Percentiles rank a stretch among this genome's conserved stretches.
Conservation (phyloP, 2,329 filamentous ascomycete species). For the Geosmithia putterillii region DNA sequence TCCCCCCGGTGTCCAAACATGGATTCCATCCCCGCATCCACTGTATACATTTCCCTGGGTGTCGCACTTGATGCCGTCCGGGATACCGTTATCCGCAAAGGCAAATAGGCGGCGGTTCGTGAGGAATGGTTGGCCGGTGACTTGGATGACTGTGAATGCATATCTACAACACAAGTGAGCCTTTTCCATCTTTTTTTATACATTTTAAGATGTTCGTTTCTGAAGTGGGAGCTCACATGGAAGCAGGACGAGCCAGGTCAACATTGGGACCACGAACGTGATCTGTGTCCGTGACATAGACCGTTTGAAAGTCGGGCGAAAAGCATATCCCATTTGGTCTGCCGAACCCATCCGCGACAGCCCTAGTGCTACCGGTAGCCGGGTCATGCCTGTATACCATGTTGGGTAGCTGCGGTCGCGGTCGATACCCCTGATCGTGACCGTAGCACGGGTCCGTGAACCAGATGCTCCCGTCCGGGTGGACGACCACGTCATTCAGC, state of each 20-base stretch:
- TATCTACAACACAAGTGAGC: conserved; percentile 20
- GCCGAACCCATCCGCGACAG: conserved; percentile 44
- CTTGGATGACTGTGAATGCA: conserved; percentile 28
- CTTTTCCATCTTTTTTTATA: no score
- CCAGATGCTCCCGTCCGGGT: conserved; percentile 45
- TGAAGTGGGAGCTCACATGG: not conserved
- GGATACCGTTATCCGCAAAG: conserved; percentile 7
- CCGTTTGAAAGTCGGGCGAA: conserved; percentile 34
- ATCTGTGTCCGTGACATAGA: conserved; percentile 45
- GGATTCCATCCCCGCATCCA: conserved; percentile 34
- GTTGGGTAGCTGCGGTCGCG: conserved; percentile 35
- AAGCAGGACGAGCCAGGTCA: not conserved
- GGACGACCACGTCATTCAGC: conserved; percentile 42
- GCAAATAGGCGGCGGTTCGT: conserved; percentile 4
- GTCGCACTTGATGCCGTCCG: conserved; percentile 39
- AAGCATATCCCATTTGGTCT: conserved; percentile 41
- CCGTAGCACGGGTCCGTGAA: conserved; percentile 53
- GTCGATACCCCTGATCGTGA: conserved; percentile 44
- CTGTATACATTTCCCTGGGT: conserved; percentile 41
- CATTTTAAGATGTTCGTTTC: conserved; percentile 6
- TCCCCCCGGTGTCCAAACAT: conserved; percentile 33
- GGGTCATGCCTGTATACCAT: conserved; percentile 47
- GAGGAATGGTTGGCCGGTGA: conserved; percentile 12
- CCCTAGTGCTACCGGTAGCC: conserved; percentile 33
- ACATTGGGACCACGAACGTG: not conserved